Evolutionary conservation across 116 monocot species (phyloP).

Genomic region (Cymodocea nodosa): DNA sequence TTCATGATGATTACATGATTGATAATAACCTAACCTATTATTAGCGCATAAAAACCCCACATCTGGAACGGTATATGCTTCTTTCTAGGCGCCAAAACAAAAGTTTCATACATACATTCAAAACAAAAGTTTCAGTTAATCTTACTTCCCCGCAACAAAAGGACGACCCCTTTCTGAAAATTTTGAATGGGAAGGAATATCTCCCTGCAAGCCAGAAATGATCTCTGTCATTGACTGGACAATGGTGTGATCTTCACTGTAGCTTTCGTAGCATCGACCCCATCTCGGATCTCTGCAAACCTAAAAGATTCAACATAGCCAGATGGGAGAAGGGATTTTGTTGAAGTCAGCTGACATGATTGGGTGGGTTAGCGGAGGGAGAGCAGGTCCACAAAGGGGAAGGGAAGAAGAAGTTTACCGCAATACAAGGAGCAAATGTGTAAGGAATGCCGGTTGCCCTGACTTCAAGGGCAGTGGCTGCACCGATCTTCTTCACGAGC

Average conservation of each 20-base stretch:
- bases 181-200: conserved; percentile 26
- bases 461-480: conserved; percentile 57
- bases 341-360: too few relatives aligned
- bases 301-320: conserved; percentile 8
- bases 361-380: too few relatives aligned
- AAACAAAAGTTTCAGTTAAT: too few relatives aligned
- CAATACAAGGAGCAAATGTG: conserved; percentile 57
- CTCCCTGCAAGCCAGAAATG: conserved; percentile 47
- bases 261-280: conserved; percentile 64
- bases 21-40: too few relatives aligned
- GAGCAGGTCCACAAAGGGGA: neutral
- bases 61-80: too few relatives aligned
- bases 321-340: too few relatives aligned
- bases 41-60: too few relatives aligned
- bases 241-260: conserved; percentile 40
- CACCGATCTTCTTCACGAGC: conserved; percentile 50
- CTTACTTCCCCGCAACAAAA: conserved; percentile 17
- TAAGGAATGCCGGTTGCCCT: conserved; percentile 60
- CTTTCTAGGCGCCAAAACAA: too few relatives aligned
- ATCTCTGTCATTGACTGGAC: conserved; percentile 44
- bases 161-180: conserved; percentile 23
- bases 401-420: conserved; percentile 28
- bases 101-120: too few relatives aligned
- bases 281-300: conserved; percentile 63
- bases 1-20: too few relatives aligned